These are phyloP conservation scores for Allium cepa DNA, from an alignment of 106 monocot genomes.

Conservation along the genomic window DNA sequence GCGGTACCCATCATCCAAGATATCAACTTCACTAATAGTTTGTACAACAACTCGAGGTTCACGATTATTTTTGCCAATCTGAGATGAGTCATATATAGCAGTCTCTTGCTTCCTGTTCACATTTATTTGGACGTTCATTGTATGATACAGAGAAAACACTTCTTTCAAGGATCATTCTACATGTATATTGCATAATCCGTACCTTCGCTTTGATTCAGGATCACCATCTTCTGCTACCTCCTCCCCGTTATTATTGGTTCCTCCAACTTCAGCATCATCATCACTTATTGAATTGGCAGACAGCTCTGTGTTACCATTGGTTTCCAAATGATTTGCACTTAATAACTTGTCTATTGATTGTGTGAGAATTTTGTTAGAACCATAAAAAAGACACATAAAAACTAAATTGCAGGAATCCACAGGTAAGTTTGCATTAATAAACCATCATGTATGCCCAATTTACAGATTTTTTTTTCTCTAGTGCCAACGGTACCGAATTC, in stretches of 20 bases:
- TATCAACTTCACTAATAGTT: conserved; percentile 97
- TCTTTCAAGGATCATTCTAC: conserved; percentile 3
- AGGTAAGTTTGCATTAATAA: too few species aligned
- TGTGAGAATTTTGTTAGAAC: not conserved
- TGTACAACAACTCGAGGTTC: conserved; percentile 98
- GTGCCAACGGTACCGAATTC: too few species aligned
- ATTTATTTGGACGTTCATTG: not conserved
- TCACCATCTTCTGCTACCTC: conserved; percentile 61
- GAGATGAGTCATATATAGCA: conserved; percentile 35
- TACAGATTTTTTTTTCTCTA: too few species aligned
- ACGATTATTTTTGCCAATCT: conserved; percentile 51
- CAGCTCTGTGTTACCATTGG: conserved; percentile 32
- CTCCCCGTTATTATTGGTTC: conserved; percentile 28
- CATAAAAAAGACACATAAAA: not conserved
- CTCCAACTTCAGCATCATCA: conserved; percentile 43
- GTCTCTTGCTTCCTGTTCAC: conserved; percentile 63
- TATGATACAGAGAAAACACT: not conserved
- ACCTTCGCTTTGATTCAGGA: conserved; percentile 92
- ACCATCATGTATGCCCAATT: too few species aligned
- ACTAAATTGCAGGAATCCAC: too few species aligned
- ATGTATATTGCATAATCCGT: conserved; percentile 1
- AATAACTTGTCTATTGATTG: conserved; percentile 41
- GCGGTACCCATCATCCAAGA: conserved; percentile 97
- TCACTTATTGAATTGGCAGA: conserved; percentile 53
- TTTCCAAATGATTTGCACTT: conserved; percentile 23